These are phyloP conservation scores for Penicillium egyptiacum DNA, from an alignment of 495 filamentous ascomycete species.

Conservation along the genomic window DNA sequence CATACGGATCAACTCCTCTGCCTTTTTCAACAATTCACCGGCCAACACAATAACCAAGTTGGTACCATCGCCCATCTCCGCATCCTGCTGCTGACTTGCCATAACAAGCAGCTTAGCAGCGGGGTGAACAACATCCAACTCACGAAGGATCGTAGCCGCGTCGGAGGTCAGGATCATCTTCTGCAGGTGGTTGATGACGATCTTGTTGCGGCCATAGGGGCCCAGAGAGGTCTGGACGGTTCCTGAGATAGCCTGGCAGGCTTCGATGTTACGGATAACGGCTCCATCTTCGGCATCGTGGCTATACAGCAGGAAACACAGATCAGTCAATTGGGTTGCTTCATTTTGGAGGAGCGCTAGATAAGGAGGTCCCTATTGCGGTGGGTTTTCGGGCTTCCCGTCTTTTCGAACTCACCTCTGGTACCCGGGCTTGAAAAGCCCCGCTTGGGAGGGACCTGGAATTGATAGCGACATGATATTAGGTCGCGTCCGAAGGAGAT, in stretches of 20 bases:
- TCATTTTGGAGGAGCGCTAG: constrained; percentile 10
- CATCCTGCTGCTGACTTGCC: constrained; percentile 98
- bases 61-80: constrained; percentile 98
- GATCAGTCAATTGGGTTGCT: constrained; percentile 10
- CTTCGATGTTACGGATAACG: constrained; percentile 97
- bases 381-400: constrained; percentile 21
- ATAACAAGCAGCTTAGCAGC: constrained; percentile 98
- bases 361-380: constrained; percentile 36
- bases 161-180: constrained; percentile 99
- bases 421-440: constrained; percentile 95
- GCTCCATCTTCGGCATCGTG: constrained; percentile 99
- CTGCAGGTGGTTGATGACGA: constrained; percentile 99
- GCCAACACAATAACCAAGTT: constrained; percentile 97
- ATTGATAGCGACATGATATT: constrained; percentile 89
- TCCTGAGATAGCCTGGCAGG: constrained; percentile 89
- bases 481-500: constrained; percentile 28
- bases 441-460: constrained; percentile 85
- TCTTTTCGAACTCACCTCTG: constrained; percentile 67
- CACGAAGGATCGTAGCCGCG: constrained; percentile 93
- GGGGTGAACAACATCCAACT: constrained; percentile 97
- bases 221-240: constrained; percentile 97
- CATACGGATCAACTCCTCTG: constrained; percentile 92
- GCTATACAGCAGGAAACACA: constrained; percentile 53
- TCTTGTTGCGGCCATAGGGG: constrained; percentile 98
- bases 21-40: constrained; percentile 95